phyloP scores from a whole-genome alignment of 2,329 filamentous ascomycete species.

The Verticillium nubilum region DNA sequence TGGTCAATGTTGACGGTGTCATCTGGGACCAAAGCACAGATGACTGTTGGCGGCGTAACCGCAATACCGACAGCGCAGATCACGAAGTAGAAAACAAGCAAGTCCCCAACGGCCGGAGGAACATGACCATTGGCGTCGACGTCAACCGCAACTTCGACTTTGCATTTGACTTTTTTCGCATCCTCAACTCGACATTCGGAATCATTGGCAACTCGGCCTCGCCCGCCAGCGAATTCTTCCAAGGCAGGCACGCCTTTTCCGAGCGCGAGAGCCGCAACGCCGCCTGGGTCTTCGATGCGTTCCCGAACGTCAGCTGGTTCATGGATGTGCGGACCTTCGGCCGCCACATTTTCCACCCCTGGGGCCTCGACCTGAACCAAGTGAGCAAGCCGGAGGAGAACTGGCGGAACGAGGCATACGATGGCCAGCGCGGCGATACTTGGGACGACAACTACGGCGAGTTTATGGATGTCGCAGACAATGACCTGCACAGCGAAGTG shows the following conservation, averaged over 20 bases:
- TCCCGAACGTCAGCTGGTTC: slow-evolving; percentile 47
- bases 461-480: slow-evolving; percentile 32
- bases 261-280: slow-evolving; percentile 52
- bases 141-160: slow-evolving; percentile 54
- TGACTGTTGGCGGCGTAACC: slow-evolving; percentile 51
- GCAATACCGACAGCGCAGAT: slow-evolving; percentile 32
- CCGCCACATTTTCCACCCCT: slow-evolving; percentile 47
- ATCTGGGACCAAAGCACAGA: slow-evolving; percentile 43
- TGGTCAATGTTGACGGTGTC: slow-evolving; percentile 49
- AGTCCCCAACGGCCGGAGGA: neutral
- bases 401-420: slow-evolving; percentile 37
- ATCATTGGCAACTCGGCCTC: slow-evolving; percentile 18
- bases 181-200: slow-evolving; percentile 33
- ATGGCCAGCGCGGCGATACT: slow-evolving; percentile 43
- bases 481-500: slow-evolving; percentile 19
- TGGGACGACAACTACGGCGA: slow-evolving; percentile 34
- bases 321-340: slow-evolving; percentile 51
- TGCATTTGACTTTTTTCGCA: slow-evolving; percentile 44
- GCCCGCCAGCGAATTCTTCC: slow-evolving; percentile 42
- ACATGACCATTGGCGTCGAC: slow-evolving; percentile 36
- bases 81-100: slow-evolving; percentile 5
- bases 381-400: slow-evolving; percentile 35
- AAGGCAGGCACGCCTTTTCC: slow-evolving; percentile 44
- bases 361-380: slow-evolving; percentile 51
- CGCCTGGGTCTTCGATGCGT: slow-evolving; percentile 43